Evolutionary conservation across 176 grass and related monocot species (phyloP), one percentile per base, ranked within the genome.

Genomic region (Rhynchospora breviuscula): DNA sequence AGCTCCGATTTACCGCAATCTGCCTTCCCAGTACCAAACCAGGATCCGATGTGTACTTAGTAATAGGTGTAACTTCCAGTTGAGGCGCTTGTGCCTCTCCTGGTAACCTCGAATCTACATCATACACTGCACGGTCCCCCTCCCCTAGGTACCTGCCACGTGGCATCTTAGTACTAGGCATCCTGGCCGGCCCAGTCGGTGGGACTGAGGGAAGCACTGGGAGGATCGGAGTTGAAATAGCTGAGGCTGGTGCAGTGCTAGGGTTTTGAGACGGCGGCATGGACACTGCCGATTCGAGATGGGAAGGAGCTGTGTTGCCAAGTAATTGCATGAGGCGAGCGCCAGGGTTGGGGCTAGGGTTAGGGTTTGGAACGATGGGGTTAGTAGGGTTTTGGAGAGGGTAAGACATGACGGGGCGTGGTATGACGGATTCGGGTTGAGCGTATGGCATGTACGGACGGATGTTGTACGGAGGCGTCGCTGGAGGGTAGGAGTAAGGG

Each of bases 21-120:
- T 98, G 95, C 47, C 95, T 85, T 0, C 95, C 95, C 6, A 93
- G 84, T 49, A 98, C 95, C 18, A 98, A 82, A 17, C 95, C 92
- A 0, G 95, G 95, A 78, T 98, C 95, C 4, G 95, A 98, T 10
- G 88, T 93, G 87, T 98, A 94, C 84, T 98, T 98, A 53, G 95
- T 98, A 81, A 98, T 98, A 48, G 95, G 95, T 60, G 95, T 94
- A 33, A 98, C 95, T 76, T 98, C 95, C 8, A 94, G 90, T 82
- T 98, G 95, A 0, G 92, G 95, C 0, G 95, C 92, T 61, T 87
- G 84, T 0, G 84, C 87, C 82, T 98, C 95, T 48, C 95, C 95
- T 0, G 87, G 90, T 29, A 98, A 72, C 82, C 95, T 84, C 19
- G 87, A 94, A 74, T 98, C 92, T 18, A 98, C 90, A 26, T 98